Evolutionary conservation across 2,329 filamentous ascomycete genomes (phyloP).

Genomic region (Penicillium sp.): DNA sequence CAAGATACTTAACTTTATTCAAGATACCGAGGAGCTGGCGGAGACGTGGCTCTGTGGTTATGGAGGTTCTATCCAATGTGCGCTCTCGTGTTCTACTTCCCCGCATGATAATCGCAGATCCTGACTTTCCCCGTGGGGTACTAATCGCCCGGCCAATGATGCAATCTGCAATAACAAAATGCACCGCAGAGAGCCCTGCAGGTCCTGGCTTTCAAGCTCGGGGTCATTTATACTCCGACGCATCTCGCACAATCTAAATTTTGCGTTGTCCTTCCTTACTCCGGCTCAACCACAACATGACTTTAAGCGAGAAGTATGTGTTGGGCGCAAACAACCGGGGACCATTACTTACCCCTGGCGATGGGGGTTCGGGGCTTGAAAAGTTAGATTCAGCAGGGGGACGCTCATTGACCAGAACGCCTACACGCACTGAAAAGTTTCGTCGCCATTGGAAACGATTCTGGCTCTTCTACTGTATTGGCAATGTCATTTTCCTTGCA

Average conservation of each 20-base stretch:
- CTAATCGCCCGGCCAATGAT: slow-evolving; percentile 11
- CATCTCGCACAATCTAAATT: background rate
- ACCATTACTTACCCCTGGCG: slow-evolving; percentile 8
- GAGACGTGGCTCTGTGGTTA: background rate
- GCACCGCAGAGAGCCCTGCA: background rate
- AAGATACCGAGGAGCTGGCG: slow-evolving; percentile 5
- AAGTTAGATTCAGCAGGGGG: slow-evolving; percentile 14
- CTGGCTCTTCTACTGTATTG: slow-evolving; percentile 49
- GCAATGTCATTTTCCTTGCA: slow-evolving; percentile 42
- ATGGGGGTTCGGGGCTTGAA: slow-evolving; percentile 6
- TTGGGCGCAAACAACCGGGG: slow-evolving; percentile 15
- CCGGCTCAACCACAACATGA: slow-evolving; percentile 1
- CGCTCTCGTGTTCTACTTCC: slow-evolving; percentile 1
- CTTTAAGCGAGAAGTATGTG: slow-evolving; percentile 8
- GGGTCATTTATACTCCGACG: background rate
- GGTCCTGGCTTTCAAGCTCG: background rate
- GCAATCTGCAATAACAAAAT: background rate
- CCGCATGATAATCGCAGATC: slow-evolving; percentile 9
- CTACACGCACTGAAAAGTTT: slow-evolving; percentile 31
- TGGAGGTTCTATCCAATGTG: background rate
- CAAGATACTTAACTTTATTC: slow-evolving; percentile 1
- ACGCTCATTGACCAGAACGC: slow-evolving; percentile 8
- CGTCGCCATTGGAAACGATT: slow-evolving; percentile 46
- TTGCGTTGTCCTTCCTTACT: background rate
- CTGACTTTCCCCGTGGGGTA: slow-evolving; percentile 8